phyloP scores from a whole-genome alignment of 2,329 filamentous ascomycete species.

The Pestalotiopsis sp. region DNA sequence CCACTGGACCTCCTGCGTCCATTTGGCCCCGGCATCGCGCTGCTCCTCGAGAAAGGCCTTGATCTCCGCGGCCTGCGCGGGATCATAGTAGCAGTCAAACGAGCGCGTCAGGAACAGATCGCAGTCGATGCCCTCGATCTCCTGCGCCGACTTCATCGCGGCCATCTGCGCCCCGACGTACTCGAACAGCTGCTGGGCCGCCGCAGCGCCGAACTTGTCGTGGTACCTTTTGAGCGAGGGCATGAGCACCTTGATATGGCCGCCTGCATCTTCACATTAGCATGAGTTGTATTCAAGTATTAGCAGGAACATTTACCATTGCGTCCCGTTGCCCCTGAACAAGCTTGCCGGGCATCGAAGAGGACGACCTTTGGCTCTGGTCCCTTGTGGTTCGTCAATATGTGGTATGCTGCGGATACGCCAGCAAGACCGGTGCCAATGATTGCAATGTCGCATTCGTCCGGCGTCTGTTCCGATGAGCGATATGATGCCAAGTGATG shows the following conservation, averaged over 20 bases:
- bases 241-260: not conserved
- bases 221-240: not conserved
- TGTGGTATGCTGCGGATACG: constrained; percentile 8
- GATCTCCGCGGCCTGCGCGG: not conserved
- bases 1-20: constrained; percentile 9
- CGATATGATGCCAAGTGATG: constrained; percentile 4
- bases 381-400: not conserved
- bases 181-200: not conserved
- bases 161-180: not conserved
- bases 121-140: constrained; percentile 40
- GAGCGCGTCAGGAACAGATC: constrained; percentile 35
- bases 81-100: constrained; percentile 6
- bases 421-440: constrained; percentile 6
- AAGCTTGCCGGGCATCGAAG: constrained; percentile 10
- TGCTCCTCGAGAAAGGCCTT: constrained; percentile 7
- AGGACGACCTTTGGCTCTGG: not conserved
- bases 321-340: constrained; percentile 9
- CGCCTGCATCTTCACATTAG: not conserved
- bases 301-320: constrained; percentile 4
- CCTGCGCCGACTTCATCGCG: constrained; percentile 34
- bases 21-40: not conserved
- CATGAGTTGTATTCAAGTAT: not conserved
- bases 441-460: constrained; percentile 7
- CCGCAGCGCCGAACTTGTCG: not conserved
- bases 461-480: not conserved